Evolutionary conservation across 768 basidiomycete species (phyloP).

Genomic region (Lactifluus echinatus): DNA sequence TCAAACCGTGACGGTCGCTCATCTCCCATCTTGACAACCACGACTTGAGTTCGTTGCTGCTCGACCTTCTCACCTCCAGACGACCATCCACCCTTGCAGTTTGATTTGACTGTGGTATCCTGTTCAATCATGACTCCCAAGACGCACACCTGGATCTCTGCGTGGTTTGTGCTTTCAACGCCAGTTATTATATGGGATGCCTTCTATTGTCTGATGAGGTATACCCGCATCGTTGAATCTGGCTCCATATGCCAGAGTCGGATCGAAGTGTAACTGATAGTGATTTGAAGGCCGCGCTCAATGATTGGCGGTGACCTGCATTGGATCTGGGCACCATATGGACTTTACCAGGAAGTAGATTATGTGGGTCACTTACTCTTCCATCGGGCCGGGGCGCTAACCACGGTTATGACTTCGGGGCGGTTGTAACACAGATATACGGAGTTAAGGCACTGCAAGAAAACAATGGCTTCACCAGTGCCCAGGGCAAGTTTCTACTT

Average conservation of each 20-base stretch:
- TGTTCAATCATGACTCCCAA: slow-evolving; percentile 22
- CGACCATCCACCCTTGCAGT: background rate
- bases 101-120: background rate
- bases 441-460: slow-evolving; percentile 55
- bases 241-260: background rate
- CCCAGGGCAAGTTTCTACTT: slow-evolving; percentile 44
- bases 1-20: no score
- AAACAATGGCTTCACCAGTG: slow-evolving; percentile 75
- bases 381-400: slow-evolving; percentile 4
- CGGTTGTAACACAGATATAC: slow-evolving; percentile 48
- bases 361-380: slow-evolving; percentile 26
- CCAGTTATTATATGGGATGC: slow-evolving; percentile 74
- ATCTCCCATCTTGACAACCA: background rate
- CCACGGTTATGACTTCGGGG: background rate
- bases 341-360: slow-evolving; percentile 61
- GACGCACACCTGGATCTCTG: slow-evolving; percentile 23
- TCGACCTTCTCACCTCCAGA: background rate
- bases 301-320: slow-evolving; percentile 84
- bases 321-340: slow-evolving; percentile 88
- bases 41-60: background rate
- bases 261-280: background rate
- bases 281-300: slow-evolving; percentile 57
- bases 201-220: slow-evolving; percentile 77
- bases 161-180: slow-evolving; percentile 43
- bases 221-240: slow-evolving; percentile 25